Base-by-base conservation (phyloP, 2,329 filamentous ascomycete species). In the Gnomoniopsis smithogilvyi region DNA sequence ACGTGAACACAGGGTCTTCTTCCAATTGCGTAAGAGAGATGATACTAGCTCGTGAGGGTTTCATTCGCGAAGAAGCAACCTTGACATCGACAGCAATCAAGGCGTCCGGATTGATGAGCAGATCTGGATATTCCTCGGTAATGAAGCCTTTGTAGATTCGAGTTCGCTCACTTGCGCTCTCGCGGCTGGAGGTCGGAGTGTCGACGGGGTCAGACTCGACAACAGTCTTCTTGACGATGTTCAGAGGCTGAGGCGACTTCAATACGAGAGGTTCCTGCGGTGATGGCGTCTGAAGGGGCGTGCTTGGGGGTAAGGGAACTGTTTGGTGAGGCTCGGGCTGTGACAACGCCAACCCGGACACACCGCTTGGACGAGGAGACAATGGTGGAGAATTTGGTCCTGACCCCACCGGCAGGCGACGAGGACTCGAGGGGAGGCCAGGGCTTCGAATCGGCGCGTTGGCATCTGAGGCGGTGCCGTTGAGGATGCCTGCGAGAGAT, bases 61-160 rank as follows among this genome's bases (percentile, higher is more conserved):
- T 92, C 79, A 99, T 87, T n/a, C 95, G 87, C 22, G 95, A 98
- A 4, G 95, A 98, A 3, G 92, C 91, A 3, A 97, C 94, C 70
- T 85, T 91, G 51, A 97, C 87, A 63, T 90, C 85, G 58, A 99
- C 89, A 1, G 91, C 91, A 3, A 91, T 90, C 8, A 99, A 79
- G 6, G 93, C 92, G 70, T 96, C 96, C 0, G 95, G 94, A 11
- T 92, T 87, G 2, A 99, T 79, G 22, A 98, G 76, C 8, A 98
- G 80, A 63, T 91, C 90, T 1, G 94, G 92, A 69, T 92, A 94
- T 64, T 96, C 90, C 0, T 96, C 92, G 0, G 89, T 92, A 6
- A 92, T 81, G 22, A 97, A 81, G 1, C 92, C 92, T 66, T 81
- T 88, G 70, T 87, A 96, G 22, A 96, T 85, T 58, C 78, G 75